These are phyloP conservation scores for Pythium pyrilobum DNA, from an alignment of 352 stramenopile species.

Conservation along the genomic window DNA sequence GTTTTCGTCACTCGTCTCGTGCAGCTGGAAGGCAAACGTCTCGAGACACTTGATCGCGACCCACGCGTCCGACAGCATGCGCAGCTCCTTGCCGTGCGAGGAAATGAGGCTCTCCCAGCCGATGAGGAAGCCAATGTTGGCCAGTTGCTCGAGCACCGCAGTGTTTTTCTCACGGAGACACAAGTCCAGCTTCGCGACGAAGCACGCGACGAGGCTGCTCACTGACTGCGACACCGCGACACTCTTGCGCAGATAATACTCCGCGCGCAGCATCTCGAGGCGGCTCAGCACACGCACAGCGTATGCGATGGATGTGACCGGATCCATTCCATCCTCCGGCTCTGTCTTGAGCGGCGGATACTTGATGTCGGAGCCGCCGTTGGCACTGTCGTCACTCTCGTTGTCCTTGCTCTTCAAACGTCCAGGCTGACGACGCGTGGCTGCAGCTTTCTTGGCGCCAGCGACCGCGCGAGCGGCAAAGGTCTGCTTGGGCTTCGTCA, in stretches of 20 bases:
- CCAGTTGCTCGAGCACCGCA: slow-evolving; percentile 65
- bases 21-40: slow-evolving; percentile 79
- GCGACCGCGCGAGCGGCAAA: slow-evolving; percentile 56
- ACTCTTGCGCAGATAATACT: slow-evolving; percentile 83
- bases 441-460: slow-evolving; percentile 34
- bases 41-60: slow-evolving; percentile 87
- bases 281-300: slow-evolving; percentile 57
- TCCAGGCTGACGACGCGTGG: slow-evolving; percentile 34
- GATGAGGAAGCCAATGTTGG: slow-evolving; percentile 81
- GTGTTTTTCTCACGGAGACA: slow-evolving; percentile 55
- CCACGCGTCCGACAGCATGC: slow-evolving; percentile 92
- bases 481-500: slow-evolving; percentile 16
- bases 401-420: slow-evolving; percentile 28
- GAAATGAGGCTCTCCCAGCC: slow-evolving; percentile 95
- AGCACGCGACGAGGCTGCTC: slow-evolving; percentile 75
- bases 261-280: slow-evolving; percentile 65
- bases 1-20: slow-evolving; percentile 12
- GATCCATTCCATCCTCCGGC: slow-evolving; percentile 46
- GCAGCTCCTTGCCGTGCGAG: slow-evolving; percentile 93
- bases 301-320: slow-evolving; percentile 47
- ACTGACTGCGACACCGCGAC: slow-evolving; percentile 81
- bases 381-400: slow-evolving; percentile 33
- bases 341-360: slow-evolving; percentile 68
- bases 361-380: slow-evolving; percentile 29
- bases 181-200: slow-evolving; percentile 72